A percentile compares a stretch with the other conserved stretches of the same genome.
Evolutionary conservation across 2,329 filamentous ascomycete species (phyloP).

Genomic region (Fusarium dlaminii): DNA sequence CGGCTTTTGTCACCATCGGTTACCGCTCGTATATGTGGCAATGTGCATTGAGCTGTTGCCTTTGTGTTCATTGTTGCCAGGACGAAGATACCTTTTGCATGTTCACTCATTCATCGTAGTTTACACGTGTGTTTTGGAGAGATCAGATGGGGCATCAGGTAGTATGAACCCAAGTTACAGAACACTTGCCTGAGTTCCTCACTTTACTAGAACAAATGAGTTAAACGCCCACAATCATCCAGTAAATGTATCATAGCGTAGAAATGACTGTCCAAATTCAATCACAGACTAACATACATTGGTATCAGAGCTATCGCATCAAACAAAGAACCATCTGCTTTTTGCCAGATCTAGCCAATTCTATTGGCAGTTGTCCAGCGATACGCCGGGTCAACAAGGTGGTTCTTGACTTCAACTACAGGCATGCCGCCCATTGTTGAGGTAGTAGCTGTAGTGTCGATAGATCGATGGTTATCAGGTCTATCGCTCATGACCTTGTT

Average conservation of each 20-base stretch:
- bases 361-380: conserved; percentile 28
- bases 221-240: background rate
- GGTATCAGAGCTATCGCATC: background rate
- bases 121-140: background rate
- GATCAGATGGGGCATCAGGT: background rate
- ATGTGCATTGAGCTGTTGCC: background rate
- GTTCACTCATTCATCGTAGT: background rate
- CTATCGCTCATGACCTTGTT: conserved; percentile 16
- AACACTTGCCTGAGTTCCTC: too few species aligned
- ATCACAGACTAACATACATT: background rate
- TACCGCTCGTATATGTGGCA: too few species aligned
- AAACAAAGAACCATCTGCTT: fast-evolving
- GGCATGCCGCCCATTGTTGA: conserved; percentile 10
- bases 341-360: background rate
- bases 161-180: too few species aligned
- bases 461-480: background rate
- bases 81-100: background rate
- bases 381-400: conserved; percentile 9
- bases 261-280: background rate
- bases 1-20: too few species aligned
- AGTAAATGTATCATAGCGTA: background rate
- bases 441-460: background rate
- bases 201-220: too few species aligned
- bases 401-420: conserved; percentile 1
- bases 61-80: too few species aligned